These are phyloP conservation scores for Ustilago hordei DNA, from an alignment of 1,284 basidiomycete species.

Conservation along the genomic window DNA sequence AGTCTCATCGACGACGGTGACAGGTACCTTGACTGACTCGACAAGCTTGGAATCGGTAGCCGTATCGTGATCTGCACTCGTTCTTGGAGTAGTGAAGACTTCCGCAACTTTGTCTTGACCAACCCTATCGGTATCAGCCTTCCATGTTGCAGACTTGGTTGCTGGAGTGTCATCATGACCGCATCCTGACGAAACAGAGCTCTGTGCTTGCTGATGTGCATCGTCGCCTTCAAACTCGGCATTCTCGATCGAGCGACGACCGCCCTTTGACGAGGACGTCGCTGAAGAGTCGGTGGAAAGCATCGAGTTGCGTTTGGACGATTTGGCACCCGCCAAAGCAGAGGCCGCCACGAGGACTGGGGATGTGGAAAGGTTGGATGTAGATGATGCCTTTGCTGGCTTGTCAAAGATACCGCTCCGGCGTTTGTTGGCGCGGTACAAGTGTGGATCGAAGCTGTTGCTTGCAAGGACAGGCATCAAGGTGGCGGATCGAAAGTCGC, in stretches of 20 bases:
- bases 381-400: background rate
- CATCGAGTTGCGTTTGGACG: slow-evolving; percentile 37
- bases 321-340: background rate
- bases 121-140: background rate
- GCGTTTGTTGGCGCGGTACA: slow-evolving; percentile 1
- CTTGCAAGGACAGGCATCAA: slow-evolving; percentile 38
- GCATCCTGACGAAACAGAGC: slow-evolving; percentile 36
- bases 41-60: background rate
- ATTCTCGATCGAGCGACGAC: slow-evolving; percentile 28
- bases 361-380: slow-evolving; percentile 6
- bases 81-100: slow-evolving; percentile 31
- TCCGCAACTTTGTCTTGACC: slow-evolving; percentile 10
- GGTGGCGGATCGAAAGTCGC: slow-evolving; percentile 28
- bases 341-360: slow-evolving; percentile 4
- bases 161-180: slow-evolving; percentile 22
- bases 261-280: slow-evolving; percentile 36
- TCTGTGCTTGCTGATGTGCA: slow-evolving; percentile 23
- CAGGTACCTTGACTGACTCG: background rate
- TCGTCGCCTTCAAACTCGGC: slow-evolving; percentile 44
- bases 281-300: slow-evolving; percentile 43
- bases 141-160: background rate
- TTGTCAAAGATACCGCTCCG: slow-evolving; percentile 17
- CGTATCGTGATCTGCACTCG: slow-evolving; percentile 30
- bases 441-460: slow-evolving; percentile 30
- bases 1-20: background rate